Conservation (phyloP, 352 stramenopile species). For the Blastocystis sp. region DNA sequence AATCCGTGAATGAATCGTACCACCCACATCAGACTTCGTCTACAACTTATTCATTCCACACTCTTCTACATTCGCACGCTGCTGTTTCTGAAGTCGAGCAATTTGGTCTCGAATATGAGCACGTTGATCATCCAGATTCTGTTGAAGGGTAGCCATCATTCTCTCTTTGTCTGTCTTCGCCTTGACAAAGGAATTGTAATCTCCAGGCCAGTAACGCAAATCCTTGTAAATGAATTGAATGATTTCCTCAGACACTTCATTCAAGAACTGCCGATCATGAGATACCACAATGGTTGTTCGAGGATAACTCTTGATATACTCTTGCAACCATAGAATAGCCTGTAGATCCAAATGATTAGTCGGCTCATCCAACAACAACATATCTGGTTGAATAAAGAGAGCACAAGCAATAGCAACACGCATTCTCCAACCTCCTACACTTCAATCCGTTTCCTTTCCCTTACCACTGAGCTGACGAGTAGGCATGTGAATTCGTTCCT, state of each 20-base stretch:
- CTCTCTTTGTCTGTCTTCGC: conserved; percentile 85
- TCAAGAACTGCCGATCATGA: conserved; percentile 95
- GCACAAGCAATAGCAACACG: conserved; percentile 85
- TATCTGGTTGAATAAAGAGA: conserved; percentile 86
- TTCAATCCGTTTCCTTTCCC: conserved; percentile 74
- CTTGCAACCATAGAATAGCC: conserved; percentile 89
- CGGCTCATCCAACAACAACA: conserved; percentile 92
- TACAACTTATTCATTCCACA: not conserved
- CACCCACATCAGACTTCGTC: conserved; percentile 35
- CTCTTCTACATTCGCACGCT: not conserved
- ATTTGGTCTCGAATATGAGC: conserved; percentile 67
- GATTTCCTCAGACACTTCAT: conserved; percentile 93
- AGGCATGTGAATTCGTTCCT: conserved; percentile 79
- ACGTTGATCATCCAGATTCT: conserved; percentile 65
- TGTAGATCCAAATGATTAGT: conserved; percentile 95
- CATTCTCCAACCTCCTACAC: conserved; percentile 85
- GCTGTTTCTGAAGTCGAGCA: conserved; percentile 77
- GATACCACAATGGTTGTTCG: conserved; percentile 93
- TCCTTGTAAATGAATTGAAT: conserved; percentile 89
- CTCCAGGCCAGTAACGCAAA: conserved; percentile 92
- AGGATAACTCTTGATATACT: conserved; percentile 87
- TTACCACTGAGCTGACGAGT: conserved; percentile 79
- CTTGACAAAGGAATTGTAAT: conserved; percentile 92
- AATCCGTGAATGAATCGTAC: conserved; percentile 40
- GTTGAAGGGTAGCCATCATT: conserved; percentile 69